Evolutionary conservation across 805 yeast genomes (phyloP).

Genomic region (Spathaspora girioi): DNA sequence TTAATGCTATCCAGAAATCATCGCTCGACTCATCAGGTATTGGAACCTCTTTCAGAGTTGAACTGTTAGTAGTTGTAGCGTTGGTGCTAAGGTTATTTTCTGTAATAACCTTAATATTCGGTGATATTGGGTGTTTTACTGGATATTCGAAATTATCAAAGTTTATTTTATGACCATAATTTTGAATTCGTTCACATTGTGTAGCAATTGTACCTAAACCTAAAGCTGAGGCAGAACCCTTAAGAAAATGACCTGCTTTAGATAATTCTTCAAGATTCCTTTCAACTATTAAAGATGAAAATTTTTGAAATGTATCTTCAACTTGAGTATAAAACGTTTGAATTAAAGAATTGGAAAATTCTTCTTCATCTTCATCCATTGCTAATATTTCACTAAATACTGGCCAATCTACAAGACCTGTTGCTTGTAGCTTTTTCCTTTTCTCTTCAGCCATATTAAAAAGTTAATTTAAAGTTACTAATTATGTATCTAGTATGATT

Average conservation of each 20-base stretch:
- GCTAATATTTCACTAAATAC: constrained; percentile 83
- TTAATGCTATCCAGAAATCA: constrained; percentile 39
- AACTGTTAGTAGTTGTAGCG: too few relatives aligned
- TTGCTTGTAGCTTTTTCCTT: constrained; percentile 31
- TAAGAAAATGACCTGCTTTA: constrained; percentile 83
- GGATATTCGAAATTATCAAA: constrained; percentile 30
- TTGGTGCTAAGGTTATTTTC: too few relatives aligned
- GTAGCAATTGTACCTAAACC: constrained; percentile 80
- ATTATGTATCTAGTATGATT: too few relatives aligned
- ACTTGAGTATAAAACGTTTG: constrained; percentile 90
- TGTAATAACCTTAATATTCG: neutral
- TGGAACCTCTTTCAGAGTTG: neutral
- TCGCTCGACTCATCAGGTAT: constrained; percentile 19
- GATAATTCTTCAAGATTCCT: constrained; percentile 58
- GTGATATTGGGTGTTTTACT: neutral
- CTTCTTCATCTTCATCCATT: constrained; percentile 97
- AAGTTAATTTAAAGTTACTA: neutral
- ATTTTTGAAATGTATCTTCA: constrained; percentile 67
- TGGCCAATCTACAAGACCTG: constrained; percentile 81
- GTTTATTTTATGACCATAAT: constrained; percentile 62
- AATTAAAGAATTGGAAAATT: constrained; percentile 74
- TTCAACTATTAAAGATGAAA: constrained; percentile 51
- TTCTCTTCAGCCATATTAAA: constrained; percentile 14
- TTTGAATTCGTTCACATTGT: constrained; percentile 92
- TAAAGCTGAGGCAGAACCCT: constrained; percentile 93